phyloP scores from a whole-genome alignment of 208 protist genomes.

The Crithidia bombi region DNA sequence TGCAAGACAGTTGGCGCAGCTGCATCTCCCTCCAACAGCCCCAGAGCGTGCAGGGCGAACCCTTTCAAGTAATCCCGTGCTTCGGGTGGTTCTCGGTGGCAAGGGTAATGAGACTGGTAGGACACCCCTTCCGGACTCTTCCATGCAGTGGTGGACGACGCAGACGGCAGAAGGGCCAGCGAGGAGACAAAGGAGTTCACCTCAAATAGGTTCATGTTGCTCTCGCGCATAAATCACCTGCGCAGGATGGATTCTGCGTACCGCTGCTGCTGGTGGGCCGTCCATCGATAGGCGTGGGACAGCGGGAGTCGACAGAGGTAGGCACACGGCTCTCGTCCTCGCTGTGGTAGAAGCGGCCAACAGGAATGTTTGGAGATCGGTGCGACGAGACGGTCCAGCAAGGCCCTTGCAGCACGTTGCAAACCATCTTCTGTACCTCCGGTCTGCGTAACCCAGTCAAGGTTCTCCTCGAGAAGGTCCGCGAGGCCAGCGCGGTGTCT shows the following conservation, averaged over 20 bases:
- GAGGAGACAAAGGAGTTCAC: not conserved
- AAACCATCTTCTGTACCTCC: slow-evolving; percentile 18
- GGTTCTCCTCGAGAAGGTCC: not conserved
- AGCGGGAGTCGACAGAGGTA: slow-evolving; percentile 14
- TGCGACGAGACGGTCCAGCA: slow-evolving; percentile 2
- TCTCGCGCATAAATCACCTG: not conserved
- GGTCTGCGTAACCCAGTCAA: slow-evolving; percentile 17
- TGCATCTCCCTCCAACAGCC: slow-evolving; percentile 1
- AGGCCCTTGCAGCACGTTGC: slow-evolving; percentile 17
- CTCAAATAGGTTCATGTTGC: not conserved
- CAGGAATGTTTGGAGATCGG: not conserved
- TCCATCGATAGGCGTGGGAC: slow-evolving; percentile 27
- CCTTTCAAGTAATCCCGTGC: slow-evolving; percentile 18
- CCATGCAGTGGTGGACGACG: slow-evolving; percentile 14
- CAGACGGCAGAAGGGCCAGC: slow-evolving; percentile 29
- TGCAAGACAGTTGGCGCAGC: slow-evolving; percentile 3
- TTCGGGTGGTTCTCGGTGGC: slow-evolving; percentile 19
- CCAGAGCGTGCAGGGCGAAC: slow-evolving; percentile 25
- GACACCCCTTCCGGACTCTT: slow-evolving; percentile 4
- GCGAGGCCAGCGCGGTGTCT: slow-evolving; percentile 1
- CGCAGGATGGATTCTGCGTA: slow-evolving; percentile 32
- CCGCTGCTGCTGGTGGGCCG: slow-evolving; percentile 21
- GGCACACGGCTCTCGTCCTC: not conserved
- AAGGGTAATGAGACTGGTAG: slow-evolving; percentile 18
- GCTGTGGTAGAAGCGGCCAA: slow-evolving; percentile 18